Percentiles rank a stretch among this genome's conserved stretches.
Conservation (phyloP, 192 early-diverging fungal species). For the Coemansia nantahalensis region DNA sequence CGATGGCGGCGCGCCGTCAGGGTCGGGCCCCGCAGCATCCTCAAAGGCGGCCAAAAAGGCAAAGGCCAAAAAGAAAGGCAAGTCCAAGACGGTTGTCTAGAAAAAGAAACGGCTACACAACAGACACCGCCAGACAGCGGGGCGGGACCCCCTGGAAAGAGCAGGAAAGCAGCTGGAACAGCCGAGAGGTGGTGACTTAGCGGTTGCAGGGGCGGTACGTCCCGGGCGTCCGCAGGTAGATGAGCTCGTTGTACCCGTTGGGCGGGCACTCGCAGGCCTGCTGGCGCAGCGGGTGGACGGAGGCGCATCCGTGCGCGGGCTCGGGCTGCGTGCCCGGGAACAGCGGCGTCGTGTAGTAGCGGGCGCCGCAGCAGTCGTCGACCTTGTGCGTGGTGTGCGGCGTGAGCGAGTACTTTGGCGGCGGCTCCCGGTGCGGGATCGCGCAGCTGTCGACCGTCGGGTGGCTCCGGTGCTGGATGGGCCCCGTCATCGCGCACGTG, state of each 20-base stretch:
- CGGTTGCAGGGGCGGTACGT: slow-evolving; percentile 37
- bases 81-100: slow-evolving; percentile 27
- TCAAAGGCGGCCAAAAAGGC: slow-evolving; percentile 28
- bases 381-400: slow-evolving; percentile 47
- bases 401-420: slow-evolving; percentile 48
- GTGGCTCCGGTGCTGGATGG: slow-evolving; percentile 5
- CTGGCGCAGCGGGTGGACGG: too few species aligned
- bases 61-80: slow-evolving; percentile 45
- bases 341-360: slow-evolving; percentile 38
- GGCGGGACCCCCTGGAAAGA: too few species aligned
- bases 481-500: slow-evolving; percentile 33
- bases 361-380: slow-evolving; percentile 19
- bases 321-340: slow-evolving; percentile 4
- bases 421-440: slow-evolving; percentile 6
- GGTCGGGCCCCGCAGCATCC: background rate
- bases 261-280: background rate
- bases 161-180: background rate
- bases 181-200: background rate
- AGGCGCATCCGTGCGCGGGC: background rate
- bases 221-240: slow-evolving; percentile 30
- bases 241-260: slow-evolving; percentile 18
- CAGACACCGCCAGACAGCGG: too few species aligned
- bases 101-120: too few species aligned
- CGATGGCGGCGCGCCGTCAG: background rate
- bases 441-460: background rate